phyloP scores from a whole-genome alignment of 1,284 basidiomycete genomes.

The Ganoderma boninense region DNA sequence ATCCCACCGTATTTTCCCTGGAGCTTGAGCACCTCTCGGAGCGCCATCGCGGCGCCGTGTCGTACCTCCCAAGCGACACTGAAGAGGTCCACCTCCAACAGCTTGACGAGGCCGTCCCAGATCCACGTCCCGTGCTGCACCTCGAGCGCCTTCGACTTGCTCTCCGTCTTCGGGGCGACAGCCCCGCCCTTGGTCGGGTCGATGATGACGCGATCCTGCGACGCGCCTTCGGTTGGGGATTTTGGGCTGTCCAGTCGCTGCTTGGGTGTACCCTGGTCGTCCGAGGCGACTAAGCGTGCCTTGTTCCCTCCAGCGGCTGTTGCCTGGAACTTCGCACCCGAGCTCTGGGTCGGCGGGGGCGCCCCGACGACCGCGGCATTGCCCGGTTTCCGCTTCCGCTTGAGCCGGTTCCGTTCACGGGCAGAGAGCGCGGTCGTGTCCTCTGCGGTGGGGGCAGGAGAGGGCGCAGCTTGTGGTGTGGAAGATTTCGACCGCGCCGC shows the following conservation, averaged over 20 bases:
- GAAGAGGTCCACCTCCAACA: slow-evolving; percentile 88
- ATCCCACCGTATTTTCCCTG: slow-evolving; percentile 89
- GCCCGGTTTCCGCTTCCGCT: slow-evolving; percentile 91
- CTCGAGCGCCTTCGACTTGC: slow-evolving; percentile 77
- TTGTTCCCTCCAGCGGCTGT: slow-evolving; percentile 70
- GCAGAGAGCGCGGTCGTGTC: slow-evolving; percentile 74
- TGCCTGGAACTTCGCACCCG: slow-evolving; percentile 63
- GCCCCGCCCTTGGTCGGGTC: slow-evolving; percentile 86
- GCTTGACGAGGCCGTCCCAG: slow-evolving; percentile 87
- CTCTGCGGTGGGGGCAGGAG: slow-evolving; percentile 53
- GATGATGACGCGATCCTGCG: slow-evolving; percentile 70
- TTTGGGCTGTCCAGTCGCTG: slow-evolving; percentile 62
- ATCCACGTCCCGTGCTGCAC: slow-evolving; percentile 84
- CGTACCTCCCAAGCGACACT: slow-evolving; percentile 93
- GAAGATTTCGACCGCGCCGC: slow-evolving; percentile 51
- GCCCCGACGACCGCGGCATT: slow-evolving; percentile 79
- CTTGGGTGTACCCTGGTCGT: slow-evolving; percentile 52
- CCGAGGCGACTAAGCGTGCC: slow-evolving; percentile 72
- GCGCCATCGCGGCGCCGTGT: slow-evolving; percentile 93
- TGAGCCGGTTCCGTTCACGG: slow-evolving; percentile 89
- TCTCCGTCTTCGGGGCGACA: slow-evolving; percentile 76
- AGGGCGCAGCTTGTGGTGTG: slow-evolving; percentile 61
- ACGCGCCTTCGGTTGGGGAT: slow-evolving; percentile 45
- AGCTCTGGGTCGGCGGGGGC: slow-evolving; percentile 67
- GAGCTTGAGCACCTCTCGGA: slow-evolving; percentile 89